Base-by-base conservation (phyloP, 495 filamentous ascomycete genomes). In the Xylaria longipes region DNA sequence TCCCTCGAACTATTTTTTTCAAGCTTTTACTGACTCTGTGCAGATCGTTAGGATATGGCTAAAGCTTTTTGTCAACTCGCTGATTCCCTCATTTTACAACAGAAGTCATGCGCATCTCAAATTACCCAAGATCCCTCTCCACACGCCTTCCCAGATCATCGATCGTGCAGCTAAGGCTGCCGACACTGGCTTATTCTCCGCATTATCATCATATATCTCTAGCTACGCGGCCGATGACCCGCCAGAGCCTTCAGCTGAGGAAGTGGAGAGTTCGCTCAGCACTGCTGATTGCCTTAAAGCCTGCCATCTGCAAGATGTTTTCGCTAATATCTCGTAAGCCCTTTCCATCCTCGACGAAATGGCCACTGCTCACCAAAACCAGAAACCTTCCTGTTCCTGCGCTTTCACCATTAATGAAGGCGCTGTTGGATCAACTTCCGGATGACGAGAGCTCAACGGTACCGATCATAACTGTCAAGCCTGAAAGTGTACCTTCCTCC, bases 221-320 rank as follows among this genome's bases (percentile, higher is more conserved):
- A 98, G 94, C 78, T 98, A 98, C 83, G 96, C 97, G 33, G 97
- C 94, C 22, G 97, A 98, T 78, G 96, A 99, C 74, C 96, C 96
- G 12, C 96, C 96, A 7, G 97, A 98, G 81, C 96, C 96, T 1
- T 98, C 96, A 1, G 94, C 97, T 68, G 96, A 98, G 76, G 96
- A 99, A 79, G 85, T 99, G 60, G 97, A 98, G 73, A 97, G 95
- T 78, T 98, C 96, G 0, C 82, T 98, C 20, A 94, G 92, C 78
- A 95, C 97, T 0, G 94, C 97, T 8, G 96, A 98, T 76, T 98
- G 95, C 73, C 89, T 99, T 46, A 94, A 94, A 70, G 90, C 92
- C 39, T 98, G 97, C 80, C 90, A 91, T 68, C 91, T 98, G 71
- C 89, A 91, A 45, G 92, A 92, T 69, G 90, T 98, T 31, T 89